Conservation (phyloP, 2,329 filamentous ascomycete genomes). For the Xylaria sp. region DNA sequence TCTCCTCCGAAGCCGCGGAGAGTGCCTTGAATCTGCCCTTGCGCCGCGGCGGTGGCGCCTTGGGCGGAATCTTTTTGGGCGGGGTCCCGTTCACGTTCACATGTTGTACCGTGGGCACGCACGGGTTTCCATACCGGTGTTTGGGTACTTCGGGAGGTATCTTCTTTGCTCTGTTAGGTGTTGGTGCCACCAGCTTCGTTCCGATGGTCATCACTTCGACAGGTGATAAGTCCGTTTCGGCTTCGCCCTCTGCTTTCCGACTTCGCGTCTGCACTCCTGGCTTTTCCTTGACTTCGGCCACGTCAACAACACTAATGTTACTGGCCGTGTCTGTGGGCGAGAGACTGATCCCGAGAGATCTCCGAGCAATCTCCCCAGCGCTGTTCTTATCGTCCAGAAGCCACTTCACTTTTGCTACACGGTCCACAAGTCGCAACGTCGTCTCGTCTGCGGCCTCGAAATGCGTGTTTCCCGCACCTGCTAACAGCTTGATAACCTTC, state of each 20-base stretch:
- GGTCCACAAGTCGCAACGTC: constrained; percentile 77
- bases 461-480: constrained; percentile 73
- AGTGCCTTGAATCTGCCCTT: constrained; percentile 54
- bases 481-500: constrained; percentile 77
- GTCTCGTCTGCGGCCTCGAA: constrained; percentile 86
- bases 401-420: constrained; percentile 79
- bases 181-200: constrained; percentile 14
- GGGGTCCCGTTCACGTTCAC: constrained; percentile 21
- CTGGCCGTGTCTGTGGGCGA: constrained; percentile 73
- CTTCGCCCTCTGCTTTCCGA: constrained; percentile 54
- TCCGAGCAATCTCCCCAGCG: constrained; percentile 63
- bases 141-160: constrained; percentile 65
- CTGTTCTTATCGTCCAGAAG: constrained; percentile 57
- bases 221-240: constrained; percentile 27
- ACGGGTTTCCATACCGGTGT: constrained; percentile 64
- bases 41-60: constrained; percentile 54
- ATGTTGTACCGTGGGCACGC: constrained; percentile 37
- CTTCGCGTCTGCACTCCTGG: constrained; percentile 85
- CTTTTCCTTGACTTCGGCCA: constrained; percentile 83
- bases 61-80: constrained; percentile 50
- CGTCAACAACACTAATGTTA: constrained; percentile 78
- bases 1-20: constrained; percentile 39
- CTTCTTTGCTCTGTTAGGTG: constrained; percentile 55
- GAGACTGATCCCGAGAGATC: constrained; percentile 76
- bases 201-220: constrained; percentile 14